Evolutionary conservation across 139 green algal genomes (phyloP).

Genomic region (Pleodorina starrii): DNA sequence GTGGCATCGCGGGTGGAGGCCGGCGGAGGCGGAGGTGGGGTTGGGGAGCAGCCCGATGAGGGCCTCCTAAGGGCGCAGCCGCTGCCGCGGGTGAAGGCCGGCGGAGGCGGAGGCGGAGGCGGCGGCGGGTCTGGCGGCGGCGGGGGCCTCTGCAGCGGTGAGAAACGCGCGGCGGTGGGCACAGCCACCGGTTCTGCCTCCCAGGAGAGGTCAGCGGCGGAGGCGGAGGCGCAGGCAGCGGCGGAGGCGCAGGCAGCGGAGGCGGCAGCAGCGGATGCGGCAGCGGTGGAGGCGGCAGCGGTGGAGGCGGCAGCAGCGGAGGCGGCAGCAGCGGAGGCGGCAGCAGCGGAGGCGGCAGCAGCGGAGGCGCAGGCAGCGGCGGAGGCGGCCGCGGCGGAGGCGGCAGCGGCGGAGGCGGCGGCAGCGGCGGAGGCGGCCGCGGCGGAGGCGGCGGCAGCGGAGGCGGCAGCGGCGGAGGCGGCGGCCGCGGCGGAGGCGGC

Average conservation of each 20-base stretch:
- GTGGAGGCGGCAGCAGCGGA: not conserved
- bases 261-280: not conserved
- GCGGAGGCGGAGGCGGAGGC: no score
- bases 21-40: no score
- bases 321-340: not conserved
- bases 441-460: not conserved
- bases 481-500: no score
- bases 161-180: not conserved
- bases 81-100: no score
- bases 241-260: not conserved
- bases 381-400: not conserved
- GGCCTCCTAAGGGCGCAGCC: no score
- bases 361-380: not conserved
- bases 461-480: no score
- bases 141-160: no score
- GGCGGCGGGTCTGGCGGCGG: no score
- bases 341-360: not conserved
- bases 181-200: not conserved
- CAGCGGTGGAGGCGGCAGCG: not conserved
- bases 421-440: not conserved
- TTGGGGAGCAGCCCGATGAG: no score
- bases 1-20: no score
- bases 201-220: not conserved
- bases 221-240: not conserved
- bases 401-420: not conserved